Conservation (phyloP, 179 eudicot species). For the Beta corolliflora region DNA sequence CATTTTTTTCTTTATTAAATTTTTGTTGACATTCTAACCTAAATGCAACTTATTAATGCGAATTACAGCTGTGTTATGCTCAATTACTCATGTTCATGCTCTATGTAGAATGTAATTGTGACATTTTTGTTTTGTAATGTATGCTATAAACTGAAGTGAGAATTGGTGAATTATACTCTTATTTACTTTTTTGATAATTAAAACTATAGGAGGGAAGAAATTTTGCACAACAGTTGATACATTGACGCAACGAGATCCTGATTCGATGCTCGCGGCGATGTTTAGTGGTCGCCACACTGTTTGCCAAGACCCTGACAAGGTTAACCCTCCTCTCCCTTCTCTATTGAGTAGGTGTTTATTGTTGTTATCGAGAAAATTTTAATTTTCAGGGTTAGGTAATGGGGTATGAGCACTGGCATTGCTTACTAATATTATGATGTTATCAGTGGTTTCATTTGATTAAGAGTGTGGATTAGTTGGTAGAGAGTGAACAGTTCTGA, state of each 20-base stretch:
- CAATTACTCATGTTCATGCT: background rate
- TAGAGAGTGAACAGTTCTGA: background rate
- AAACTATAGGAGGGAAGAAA: slow-evolving; percentile 69
- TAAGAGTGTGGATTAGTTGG: background rate
- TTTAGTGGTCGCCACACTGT: slow-evolving; percentile 94
- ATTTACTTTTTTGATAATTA: background rate
- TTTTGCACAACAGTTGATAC: slow-evolving; percentile 89
- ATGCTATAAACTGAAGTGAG: background rate
- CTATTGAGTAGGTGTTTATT: background rate
- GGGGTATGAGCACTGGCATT: background rate
- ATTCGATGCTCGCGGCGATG: slow-evolving; percentile 98
- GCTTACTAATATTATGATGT: background rate
- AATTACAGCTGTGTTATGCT: background rate
- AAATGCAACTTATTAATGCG: background rate
- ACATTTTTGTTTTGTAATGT: background rate
- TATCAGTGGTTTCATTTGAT: background rate
- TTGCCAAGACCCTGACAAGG: slow-evolving; percentile 71
- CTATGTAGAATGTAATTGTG: background rate
- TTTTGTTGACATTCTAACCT: background rate
- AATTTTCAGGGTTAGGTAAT: background rate
- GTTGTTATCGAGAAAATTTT: no score
- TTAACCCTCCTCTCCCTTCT: slow-evolving; percentile 20
- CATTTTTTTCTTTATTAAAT: no score
- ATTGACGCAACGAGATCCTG: slow-evolving; percentile 81
- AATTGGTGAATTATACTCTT: background rate